Evolutionary conservation across 768 basidiomycete genomes (phyloP), one percentile per base, ranked within the genome.

Genomic region (Austroboletus festivus): DNA sequence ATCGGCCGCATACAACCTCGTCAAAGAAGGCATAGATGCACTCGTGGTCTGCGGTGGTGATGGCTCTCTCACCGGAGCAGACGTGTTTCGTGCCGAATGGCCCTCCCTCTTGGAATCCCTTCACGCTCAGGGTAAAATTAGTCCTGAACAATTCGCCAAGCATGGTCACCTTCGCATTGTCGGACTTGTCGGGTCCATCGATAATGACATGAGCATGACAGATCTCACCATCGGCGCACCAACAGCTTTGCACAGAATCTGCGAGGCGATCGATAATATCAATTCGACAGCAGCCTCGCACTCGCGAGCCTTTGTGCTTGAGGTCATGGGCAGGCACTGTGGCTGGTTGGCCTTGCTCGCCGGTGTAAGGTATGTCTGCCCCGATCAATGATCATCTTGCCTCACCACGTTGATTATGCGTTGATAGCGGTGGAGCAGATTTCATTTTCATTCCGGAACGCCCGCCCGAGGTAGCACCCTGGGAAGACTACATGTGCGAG

Each of bases 291-390:
- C 96, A 7, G 80, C 80, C 54, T 95, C 92, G 47, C 96, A 99
- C 68, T 97, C 93, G 23, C 81, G 96, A 48, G 96, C 96, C 0
- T 99, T 99, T 67, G 94, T 99, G 35, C 77, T 99, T 34, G 96
- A 98, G 68, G 96, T 98, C 45, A 99, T 98, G 96, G 96, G 96
- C n/a, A 75, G 95, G 47, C 91, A 98, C 65, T 98, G 96, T 68
- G 96, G 96, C n/a, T 99, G 96, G 96, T 75, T 98, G 16, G 93
- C 96, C 3, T 74, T 98, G 20, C 77, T 93, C 60, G 96, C 93
- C 11, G 93, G 89, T 52, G 86, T 97, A 42, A 89, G 89, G 85
- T 89, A 60, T 50, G 81, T 72, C 4, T 16, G 1, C 19, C 21
- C 23, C 19, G 20, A 22, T n/a, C n/a, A n/a, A n/a, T n/a, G n/a